Percentiles rank a stretch among this genome's conserved stretches.
These are phyloP conservation scores for Durotheca rogersii DNA, from an alignment of 495 filamentous ascomycete species.

Conservation along the genomic window DNA sequence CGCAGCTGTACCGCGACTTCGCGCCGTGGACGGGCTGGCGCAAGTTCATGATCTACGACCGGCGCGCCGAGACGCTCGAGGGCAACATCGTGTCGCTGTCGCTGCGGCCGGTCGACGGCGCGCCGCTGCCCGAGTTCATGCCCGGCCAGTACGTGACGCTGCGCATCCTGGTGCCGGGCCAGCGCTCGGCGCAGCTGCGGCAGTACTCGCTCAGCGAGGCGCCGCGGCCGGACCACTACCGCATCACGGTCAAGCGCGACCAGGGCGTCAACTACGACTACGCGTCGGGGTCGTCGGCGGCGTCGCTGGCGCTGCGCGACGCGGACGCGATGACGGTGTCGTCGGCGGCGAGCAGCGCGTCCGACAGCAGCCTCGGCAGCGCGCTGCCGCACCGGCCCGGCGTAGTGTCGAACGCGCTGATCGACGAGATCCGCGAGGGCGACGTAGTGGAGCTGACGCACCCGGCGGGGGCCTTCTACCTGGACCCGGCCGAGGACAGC, in stretches of 20 bases:
- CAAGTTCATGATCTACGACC: constrained; percentile 61
- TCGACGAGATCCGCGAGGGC: constrained; percentile 59
- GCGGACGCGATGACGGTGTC: constrained; percentile 31
- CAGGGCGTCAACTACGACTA: constrained; percentile 39
- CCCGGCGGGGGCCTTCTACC: constrained; percentile 68
- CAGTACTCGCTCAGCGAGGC: constrained; percentile 72
- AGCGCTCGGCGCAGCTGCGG: constrained; percentile 61
- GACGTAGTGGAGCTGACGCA: constrained; percentile 65
- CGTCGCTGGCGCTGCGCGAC: too few relatives aligned
- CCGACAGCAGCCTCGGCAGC: constrained; percentile 36
- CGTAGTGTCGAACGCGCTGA: constrained; percentile 68
- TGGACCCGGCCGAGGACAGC: constrained; percentile 45
- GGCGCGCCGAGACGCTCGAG: constrained; percentile 59
- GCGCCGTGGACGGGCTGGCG: constrained; percentile 65
- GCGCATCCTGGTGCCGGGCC: constrained; percentile 55
- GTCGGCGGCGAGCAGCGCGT: constrained; percentile 35
- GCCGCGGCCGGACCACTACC: constrained; percentile 59
- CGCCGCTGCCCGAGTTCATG: constrained; percentile 59
- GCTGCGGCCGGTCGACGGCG: constrained; percentile 60
- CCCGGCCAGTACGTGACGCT: constrained; percentile 73
- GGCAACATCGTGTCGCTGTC: constrained; percentile 62
- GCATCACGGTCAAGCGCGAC: constrained; percentile 70
- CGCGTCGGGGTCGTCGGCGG: constrained; percentile 1
- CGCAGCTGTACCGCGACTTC: constrained; percentile 57
- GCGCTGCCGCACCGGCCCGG: constrained; percentile 46